Percentiles rank a stretch among this genome's conserved stretches.
Conservation (phyloP, 2,329 filamentous ascomycete species). For the Xylariales sp. region DNA sequence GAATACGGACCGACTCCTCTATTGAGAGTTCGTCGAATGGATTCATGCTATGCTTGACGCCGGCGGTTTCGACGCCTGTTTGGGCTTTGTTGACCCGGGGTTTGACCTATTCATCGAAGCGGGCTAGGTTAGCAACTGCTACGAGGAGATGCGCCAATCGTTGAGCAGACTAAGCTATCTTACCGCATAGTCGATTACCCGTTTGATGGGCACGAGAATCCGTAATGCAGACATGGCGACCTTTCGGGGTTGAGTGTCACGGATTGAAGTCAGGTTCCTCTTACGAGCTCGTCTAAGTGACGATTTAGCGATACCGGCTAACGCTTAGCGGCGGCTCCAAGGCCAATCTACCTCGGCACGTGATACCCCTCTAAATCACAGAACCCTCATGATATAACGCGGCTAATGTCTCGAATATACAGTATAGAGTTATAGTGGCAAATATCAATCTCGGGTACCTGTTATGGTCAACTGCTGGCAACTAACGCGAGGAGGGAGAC, state of each 20-base stretch:
- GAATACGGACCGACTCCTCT: slow-evolving; percentile 91
- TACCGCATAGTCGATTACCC: slow-evolving; percentile 85
- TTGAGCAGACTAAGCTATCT: slow-evolving; percentile 27
- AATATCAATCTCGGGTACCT: too few relatives aligned
- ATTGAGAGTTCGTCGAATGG: slow-evolving; percentile 98
- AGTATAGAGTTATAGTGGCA: too few relatives aligned
- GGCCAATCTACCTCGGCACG: too few relatives aligned
- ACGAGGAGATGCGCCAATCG: neutral
- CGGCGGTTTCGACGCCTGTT: slow-evolving; percentile 86
- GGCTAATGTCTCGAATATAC: too few relatives aligned
- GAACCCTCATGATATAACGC: too few relatives aligned
- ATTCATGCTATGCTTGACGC: slow-evolving; percentile 98
- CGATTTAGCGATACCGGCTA: too few relatives aligned
- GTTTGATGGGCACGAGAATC: slow-evolving; percentile 76
- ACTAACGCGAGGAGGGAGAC: neutral
- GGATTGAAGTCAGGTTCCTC: too few relatives aligned
- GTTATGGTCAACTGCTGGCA: too few relatives aligned
- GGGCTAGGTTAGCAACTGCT: neutral
- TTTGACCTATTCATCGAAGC: slow-evolving; percentile 49
- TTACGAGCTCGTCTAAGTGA: too few relatives aligned
- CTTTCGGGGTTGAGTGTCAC: too few relatives aligned
- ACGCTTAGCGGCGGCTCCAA: too few relatives aligned
- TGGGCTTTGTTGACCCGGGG: slow-evolving; percentile 65
- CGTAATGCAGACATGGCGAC: slow-evolving; percentile 57
- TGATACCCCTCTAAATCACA: too few relatives aligned